Evolutionary conservation across 805 yeast genomes (phyloP).

Genomic region (Lachancea fermentati): DNA sequence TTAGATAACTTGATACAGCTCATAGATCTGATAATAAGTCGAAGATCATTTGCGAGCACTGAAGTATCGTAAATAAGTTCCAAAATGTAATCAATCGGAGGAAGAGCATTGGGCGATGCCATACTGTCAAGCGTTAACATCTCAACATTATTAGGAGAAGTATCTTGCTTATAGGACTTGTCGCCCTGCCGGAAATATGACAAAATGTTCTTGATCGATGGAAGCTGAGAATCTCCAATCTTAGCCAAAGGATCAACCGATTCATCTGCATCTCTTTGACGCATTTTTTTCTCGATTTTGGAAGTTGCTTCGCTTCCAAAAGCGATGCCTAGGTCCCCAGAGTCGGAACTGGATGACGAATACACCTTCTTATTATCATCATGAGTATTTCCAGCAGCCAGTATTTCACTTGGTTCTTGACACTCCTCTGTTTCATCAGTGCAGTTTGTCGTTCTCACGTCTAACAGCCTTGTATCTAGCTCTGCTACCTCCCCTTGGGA

Average conservation of each 20-base stretch:
- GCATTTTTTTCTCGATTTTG: slow-evolving; percentile 25
- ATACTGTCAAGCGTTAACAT: slow-evolving; percentile 51
- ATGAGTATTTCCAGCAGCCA: neutral
- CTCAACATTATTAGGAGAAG: slow-evolving; percentile 11
- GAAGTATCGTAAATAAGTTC: slow-evolving; percentile 59
- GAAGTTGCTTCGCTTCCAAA: slow-evolving; percentile 27
- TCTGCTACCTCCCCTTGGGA: slow-evolving; percentile 11
- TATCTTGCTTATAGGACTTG: slow-evolving; percentile 10
- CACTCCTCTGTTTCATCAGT: neutral
- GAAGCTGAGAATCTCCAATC: slow-evolving; percentile 1
- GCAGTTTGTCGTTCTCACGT: slow-evolving; percentile 1
- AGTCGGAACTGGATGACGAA: slow-evolving; percentile 23
- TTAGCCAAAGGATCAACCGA: slow-evolving; percentile 28
- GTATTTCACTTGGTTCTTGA: neutral
- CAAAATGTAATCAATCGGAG: slow-evolving; percentile 50
- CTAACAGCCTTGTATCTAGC: slow-evolving; percentile 8
- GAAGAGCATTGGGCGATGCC: slow-evolving; percentile 49
- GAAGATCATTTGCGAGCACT: slow-evolving; percentile 56
- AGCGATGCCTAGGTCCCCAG: slow-evolving; percentile 21
- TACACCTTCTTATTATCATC: neutral
- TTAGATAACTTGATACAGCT: slow-evolving; percentile 30
- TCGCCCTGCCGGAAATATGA: slow-evolving; percentile 6
- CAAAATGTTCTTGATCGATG: slow-evolving; percentile 4
- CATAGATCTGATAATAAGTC: slow-evolving; percentile 41
- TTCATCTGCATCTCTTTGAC: slow-evolving; percentile 23